Evolutionary conservation across 371 early-diverging fungal species (phyloP), one percentile per base, ranked within the genome.

Genomic region (Sporodiniella umbellata): DNA sequence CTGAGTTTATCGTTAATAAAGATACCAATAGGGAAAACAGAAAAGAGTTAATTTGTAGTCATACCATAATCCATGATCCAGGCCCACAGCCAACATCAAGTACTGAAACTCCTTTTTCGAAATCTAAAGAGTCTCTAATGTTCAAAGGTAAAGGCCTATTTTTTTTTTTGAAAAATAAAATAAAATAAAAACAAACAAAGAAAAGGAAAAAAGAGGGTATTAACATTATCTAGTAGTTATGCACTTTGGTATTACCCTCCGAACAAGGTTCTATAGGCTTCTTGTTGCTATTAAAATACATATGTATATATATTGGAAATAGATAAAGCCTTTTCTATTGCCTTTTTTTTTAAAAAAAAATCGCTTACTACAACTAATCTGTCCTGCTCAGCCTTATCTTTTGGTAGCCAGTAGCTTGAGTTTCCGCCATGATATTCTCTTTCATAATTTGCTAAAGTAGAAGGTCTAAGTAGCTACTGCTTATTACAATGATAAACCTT

Each of bases 1-100:
- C 38, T 37, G n/a, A n/a, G n/a, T n/a, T n/a, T n/a, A n/a, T n/a
- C n/a, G n/a, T n/a, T n/a, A n/a, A n/a, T 28, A 18, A 45, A 33
- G 28, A 44, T 23, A 12, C 8, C 3, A 17, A 17, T 25, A 21
- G n/a, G 33, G 11, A 25, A 12, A 33, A 35, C 30, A 22, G 48
- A 12, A 31, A 30, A 31, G 18, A 7, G 8, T 2, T 1, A 2
- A 1, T 37, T 37, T 2, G n/a, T 37, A 6, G 8, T 15, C 17
- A 15, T 37, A 37, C 38, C 7, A 37, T 12, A 12, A 37, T 37
- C 71, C 71, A 70, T 37, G 62, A 56, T 3, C 71, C 69, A 33
- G 64, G 57, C 21, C 72, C 72, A 43, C 72, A 72, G 1, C 69
- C 72, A 28, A 67, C 53, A 44, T 68, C 72, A 6, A 68, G 58